Percentiles rank a stretch among this genome's conserved stretches.
Conservation (phyloP, 2,329 filamentous ascomycete species). For the Aureobasidium vineae region DNA sequence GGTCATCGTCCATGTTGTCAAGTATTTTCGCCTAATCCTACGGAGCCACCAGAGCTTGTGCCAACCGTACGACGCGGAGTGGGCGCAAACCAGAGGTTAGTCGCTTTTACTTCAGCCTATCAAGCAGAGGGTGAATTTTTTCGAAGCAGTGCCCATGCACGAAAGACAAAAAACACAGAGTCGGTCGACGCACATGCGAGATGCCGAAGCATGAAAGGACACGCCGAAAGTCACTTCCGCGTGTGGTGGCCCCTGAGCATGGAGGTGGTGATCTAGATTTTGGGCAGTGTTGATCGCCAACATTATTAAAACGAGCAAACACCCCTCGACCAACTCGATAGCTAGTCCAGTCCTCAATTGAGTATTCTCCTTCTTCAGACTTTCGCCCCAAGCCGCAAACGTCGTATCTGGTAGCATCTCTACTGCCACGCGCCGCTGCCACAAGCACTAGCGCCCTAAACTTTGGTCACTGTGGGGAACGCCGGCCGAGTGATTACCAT, state of each 20-base stretch:
- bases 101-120: constrained; percentile 17
- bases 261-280: constrained; percentile 13
- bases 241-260: neutral
- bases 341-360: neutral
- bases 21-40: neutral
- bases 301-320: neutral
- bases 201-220: constrained; percentile 19
- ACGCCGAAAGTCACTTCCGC: constrained; percentile 18
- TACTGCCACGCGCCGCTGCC: constrained; percentile 13
- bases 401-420: neutral
- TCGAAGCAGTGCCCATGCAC: neutral
- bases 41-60: neutral
- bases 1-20: constrained; percentile 3
- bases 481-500: constrained; percentile 1
- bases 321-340: neutral
- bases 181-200: constrained; percentile 21
- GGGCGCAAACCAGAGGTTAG: constrained; percentile 14
- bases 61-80: neutral
- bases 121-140: constrained; percentile 1
- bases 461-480: constrained; percentile 19
- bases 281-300: neutral
- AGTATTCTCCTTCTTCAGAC: constrained; percentile 6
- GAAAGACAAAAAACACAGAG: constrained; percentile 11
- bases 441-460: constrained; percentile 6
- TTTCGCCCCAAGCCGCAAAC: constrained; percentile 15